Conservation (phyloP, 2,329 filamentous ascomycete genomes). For the Furcasterigmium sp. region DNA sequence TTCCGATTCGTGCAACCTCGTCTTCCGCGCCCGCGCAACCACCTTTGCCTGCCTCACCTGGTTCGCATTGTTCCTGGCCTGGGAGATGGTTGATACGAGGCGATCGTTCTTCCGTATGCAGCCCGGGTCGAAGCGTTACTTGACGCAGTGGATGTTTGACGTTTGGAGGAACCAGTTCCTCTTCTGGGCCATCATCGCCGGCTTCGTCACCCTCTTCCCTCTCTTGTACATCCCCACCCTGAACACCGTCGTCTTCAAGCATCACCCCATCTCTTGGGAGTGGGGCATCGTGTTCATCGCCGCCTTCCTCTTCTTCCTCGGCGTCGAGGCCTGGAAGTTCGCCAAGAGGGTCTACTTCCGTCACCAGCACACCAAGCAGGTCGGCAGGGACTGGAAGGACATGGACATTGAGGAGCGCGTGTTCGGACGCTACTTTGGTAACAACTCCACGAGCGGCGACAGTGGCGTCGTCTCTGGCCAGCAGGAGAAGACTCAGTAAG, state of each 20-base stretch:
- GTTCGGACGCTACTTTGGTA: conserved; percentile 23
- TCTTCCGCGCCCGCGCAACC: conserved; percentile 60
- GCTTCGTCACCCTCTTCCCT: conserved; percentile 27
- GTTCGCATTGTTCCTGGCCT: conserved; percentile 62
- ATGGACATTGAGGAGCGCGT: conserved; percentile 9
- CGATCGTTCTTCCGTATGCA: conserved; percentile 63
- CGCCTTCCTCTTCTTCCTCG: conserved; percentile 40
- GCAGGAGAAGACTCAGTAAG: too few relatives aligned
- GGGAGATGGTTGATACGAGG: conserved; percentile 62
- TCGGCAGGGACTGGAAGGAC: conserved; percentile 5
- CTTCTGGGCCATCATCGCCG: conserved; percentile 44
- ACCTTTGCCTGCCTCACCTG: conserved; percentile 63
- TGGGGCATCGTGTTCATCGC: conserved; percentile 45
- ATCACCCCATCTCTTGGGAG: conserved; percentile 32
- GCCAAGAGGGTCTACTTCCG: conserved; percentile 41
- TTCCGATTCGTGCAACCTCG: conserved; percentile 47
- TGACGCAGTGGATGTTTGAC: conserved; percentile 54
- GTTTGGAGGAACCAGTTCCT: conserved; percentile 41
- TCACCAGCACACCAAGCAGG: conserved; percentile 2
- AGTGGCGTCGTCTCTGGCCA: too few relatives aligned
- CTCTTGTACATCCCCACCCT: conserved; percentile 43
- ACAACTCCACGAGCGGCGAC: too few relatives aligned
- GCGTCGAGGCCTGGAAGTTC: conserved; percentile 55
- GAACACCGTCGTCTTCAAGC: conserved; percentile 44
- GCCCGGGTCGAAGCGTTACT: conserved; percentile 45